phyloP scores from a whole-genome alignment of 1,284 basidiomycete genomes.

The Trametes pubescens region DNA sequence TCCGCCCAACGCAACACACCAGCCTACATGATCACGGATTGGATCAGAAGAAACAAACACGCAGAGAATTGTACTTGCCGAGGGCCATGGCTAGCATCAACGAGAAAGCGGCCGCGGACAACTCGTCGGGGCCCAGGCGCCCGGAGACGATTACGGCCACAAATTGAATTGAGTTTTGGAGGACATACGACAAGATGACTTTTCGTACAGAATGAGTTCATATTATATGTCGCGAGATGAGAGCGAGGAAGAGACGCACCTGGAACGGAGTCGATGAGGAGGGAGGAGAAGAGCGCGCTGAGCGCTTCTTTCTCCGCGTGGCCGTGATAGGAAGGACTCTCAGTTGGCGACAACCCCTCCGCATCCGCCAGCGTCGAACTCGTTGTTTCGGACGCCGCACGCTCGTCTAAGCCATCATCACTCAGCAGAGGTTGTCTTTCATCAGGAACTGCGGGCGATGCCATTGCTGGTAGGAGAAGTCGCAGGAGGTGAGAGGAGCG shows the following conservation, averaged over 20 bases:
- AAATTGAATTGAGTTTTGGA: constrained; percentile 79
- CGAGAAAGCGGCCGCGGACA: constrained; percentile 76
- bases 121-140: constrained; percentile 69
- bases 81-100: constrained; percentile 77
- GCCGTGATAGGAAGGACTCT: constrained; percentile 31
- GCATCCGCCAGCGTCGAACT: constrained; percentile 26
- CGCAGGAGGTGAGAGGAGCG: too few species aligned
- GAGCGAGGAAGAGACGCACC: constrained; percentile 45
- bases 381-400: constrained; percentile 18
- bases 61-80: constrained; percentile 56
- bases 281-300: constrained; percentile 52
- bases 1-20: constrained; percentile 79
- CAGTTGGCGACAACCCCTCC: constrained; percentile 27
- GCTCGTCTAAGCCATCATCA: background rate
- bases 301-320: constrained; percentile 37
- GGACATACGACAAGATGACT: constrained; percentile 58
- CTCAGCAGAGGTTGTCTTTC: constrained; percentile 37
- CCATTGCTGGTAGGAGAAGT: background rate
- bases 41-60: background rate
- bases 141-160: constrained; percentile 68
- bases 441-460: background rate
- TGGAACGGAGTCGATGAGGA: constrained; percentile 63
- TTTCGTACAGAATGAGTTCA: background rate
- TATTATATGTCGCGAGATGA: background rate
- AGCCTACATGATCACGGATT: constrained; percentile 52